phyloP scores from a whole-genome alignment of 495 filamentous ascomycete species.

The Neurospora cerealis region DNA sequence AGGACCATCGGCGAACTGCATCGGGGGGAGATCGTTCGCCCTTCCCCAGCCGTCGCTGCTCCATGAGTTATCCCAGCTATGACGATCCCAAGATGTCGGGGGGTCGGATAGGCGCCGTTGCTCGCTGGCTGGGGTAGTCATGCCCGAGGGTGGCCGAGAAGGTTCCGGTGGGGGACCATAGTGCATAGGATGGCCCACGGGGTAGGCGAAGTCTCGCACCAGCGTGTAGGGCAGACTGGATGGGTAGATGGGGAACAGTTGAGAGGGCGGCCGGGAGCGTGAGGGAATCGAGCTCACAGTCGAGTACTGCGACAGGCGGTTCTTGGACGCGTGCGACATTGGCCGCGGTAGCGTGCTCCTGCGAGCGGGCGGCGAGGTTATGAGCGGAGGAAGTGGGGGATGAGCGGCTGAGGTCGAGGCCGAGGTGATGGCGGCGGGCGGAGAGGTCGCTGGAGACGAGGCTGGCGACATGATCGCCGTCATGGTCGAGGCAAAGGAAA shows the following conservation, averaged over 20 bases:
- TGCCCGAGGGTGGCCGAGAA: slow-evolving; percentile 55
- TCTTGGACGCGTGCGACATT: slow-evolving; percentile 60
- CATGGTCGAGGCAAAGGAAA: slow-evolving; percentile 24
- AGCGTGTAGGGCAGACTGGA: slow-evolving; percentile 81
- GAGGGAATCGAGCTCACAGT: slow-evolving; percentile 58
- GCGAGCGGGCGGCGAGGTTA: slow-evolving; percentile 48
- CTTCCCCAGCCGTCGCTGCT: slow-evolving; percentile 36
- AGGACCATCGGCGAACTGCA: slow-evolving; percentile 82
- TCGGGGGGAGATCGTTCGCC: slow-evolving; percentile 63
- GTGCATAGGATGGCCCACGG: slow-evolving; percentile 70
- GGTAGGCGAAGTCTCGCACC: slow-evolving; percentile 95
- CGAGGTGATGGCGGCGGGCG: slow-evolving; percentile 42
- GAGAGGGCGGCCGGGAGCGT: slow-evolving; percentile 66
- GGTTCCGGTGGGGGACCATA: slow-evolving; percentile 81
- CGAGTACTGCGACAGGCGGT: slow-evolving; percentile 56
- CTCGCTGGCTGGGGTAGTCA: slow-evolving; percentile 81
- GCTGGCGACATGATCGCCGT: slow-evolving; percentile 49
- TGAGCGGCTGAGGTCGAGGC: slow-evolving; percentile 43
- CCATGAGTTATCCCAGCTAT: slow-evolving; percentile 38
- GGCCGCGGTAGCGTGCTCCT: slow-evolving; percentile 52
- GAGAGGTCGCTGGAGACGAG: slow-evolving; percentile 42
- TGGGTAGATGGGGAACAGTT: slow-evolving; percentile 73
- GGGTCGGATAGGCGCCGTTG: slow-evolving; percentile 73
- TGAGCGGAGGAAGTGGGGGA: slow-evolving; percentile 52
- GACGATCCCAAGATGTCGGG: slow-evolving; percentile 52